These are phyloP conservation scores for Plasmodium billcollinsi DNA, from an alignment of 169 alveolate genomes.

Conservation along the genomic window DNA sequence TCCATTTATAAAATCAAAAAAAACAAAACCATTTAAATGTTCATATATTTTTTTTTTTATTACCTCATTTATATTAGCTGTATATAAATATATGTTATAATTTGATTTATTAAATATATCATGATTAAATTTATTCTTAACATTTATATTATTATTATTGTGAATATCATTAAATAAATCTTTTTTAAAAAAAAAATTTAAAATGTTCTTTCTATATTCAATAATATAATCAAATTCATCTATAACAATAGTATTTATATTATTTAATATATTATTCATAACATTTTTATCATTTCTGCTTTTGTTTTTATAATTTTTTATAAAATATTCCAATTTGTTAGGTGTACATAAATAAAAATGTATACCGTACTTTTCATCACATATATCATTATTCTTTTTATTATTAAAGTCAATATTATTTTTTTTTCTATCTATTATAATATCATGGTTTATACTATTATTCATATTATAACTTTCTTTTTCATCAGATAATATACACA, in stretches of 20 bases:
- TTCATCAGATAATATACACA: slow-evolving; percentile 61
- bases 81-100: slow-evolving; percentile 51
- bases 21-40: slow-evolving; percentile 52
- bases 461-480: slow-evolving; percentile 13
- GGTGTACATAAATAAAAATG: slow-evolving; percentile 64
- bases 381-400: slow-evolving; percentile 1
- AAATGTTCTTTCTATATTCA: slow-evolving; percentile 54
- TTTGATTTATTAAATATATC: slow-evolving; percentile 24
- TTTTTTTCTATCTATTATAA: neutral
- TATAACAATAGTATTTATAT: slow-evolving; percentile 52
- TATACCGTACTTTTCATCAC: slow-evolving; percentile 47
- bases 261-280: slow-evolving; percentile 70
- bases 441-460: neutral
- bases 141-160: slow-evolving; percentile 1
- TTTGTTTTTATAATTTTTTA: slow-evolving; percentile 63
- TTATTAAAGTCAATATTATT: slow-evolving; percentile 1
- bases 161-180: neutral
- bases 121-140: neutral
- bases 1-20: slow-evolving; percentile 70
- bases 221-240: slow-evolving; percentile 64
- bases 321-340: slow-evolving; percentile 48
- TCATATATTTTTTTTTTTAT: slow-evolving; percentile 52
- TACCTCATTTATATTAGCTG: slow-evolving; percentile 56
- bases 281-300: slow-evolving; percentile 65
- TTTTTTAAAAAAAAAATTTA: slow-evolving; percentile 43